These are phyloP conservation scores for Ascochyta pisi DNA, from an alignment of 2,329 filamentous ascomycete genomes.

Conservation along the genomic window DNA sequence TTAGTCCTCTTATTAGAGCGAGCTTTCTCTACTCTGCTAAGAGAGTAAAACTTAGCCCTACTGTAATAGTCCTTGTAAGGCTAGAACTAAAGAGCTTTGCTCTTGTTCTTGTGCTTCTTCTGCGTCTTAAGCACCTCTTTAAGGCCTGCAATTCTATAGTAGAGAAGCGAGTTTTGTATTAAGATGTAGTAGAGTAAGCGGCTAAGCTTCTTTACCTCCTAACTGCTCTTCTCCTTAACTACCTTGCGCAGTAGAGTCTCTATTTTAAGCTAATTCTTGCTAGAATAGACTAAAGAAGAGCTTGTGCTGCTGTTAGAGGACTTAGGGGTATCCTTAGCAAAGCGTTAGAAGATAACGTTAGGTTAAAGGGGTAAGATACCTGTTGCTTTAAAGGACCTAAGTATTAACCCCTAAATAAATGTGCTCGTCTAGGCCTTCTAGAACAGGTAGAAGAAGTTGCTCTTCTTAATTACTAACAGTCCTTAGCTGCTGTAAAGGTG, in stretches of 20 bases:
- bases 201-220: background rate
- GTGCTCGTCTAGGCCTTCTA: constrained; percentile 9
- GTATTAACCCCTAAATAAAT: constrained; percentile 8
- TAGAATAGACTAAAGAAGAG: background rate
- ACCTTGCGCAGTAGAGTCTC: background rate
- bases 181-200: too few species aligned
- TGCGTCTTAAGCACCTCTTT: too few species aligned
- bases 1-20: too few species aligned
- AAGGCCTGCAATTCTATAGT: too few species aligned
- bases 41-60: background rate
- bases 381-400: constrained; percentile 9
- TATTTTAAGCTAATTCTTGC: background rate
- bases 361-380: constrained; percentile 12
- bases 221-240: background rate
- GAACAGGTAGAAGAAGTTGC: constrained; percentile 19
- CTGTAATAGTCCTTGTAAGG: background rate
- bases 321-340: background rate
- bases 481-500: constrained; percentile 8
- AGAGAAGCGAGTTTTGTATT: too few species aligned
- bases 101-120: background rate
- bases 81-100: background rate
- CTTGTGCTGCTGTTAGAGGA: too few species aligned
- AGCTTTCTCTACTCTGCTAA: background rate
- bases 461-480: constrained; percentile 9
- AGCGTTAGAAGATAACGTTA: background rate